Percentiles rank a stretch among this genome's conserved stretches.
These are phyloP conservation scores for Yamadazyma pseudoaaseri DNA, from an alignment of 1,139 yeast species.

Conservation along the genomic window DNA sequence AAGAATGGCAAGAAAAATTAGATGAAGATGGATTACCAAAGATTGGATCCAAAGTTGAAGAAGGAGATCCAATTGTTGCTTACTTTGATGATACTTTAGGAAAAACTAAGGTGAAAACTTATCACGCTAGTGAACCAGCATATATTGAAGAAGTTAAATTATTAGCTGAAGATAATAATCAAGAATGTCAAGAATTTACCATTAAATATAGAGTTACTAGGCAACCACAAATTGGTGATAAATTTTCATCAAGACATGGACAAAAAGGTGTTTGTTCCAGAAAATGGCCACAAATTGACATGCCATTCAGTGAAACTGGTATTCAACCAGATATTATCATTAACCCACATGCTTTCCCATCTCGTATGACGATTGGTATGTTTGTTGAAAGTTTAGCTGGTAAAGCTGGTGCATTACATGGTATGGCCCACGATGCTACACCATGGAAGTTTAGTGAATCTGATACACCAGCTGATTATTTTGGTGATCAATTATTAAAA, in stretches of 20 bases:
- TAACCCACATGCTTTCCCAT: constrained; percentile 99
- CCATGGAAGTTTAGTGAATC: constrained; percentile 93
- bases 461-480: constrained; percentile 96
- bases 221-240: constrained; percentile 95
- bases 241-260: constrained; percentile 97
- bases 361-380: constrained; percentile 99
- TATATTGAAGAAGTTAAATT: constrained; percentile 93
- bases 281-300: constrained; percentile 94
- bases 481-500: constrained; percentile 83
- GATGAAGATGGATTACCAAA: constrained; percentile 94
- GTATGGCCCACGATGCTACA: constrained; percentile 95
- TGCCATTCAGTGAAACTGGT: constrained; percentile 96
- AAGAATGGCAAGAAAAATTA: constrained; percentile 79
- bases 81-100: constrained; percentile 89
- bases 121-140: constrained; percentile 94
- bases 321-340: constrained; percentile 97
- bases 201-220: constrained; percentile 91
- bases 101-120: constrained; percentile 87
- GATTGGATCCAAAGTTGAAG: constrained; percentile 83
- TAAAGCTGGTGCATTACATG: constrained; percentile 97
- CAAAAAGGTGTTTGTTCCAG: constrained; percentile 99
- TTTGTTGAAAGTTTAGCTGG: constrained; percentile 98
- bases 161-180: constrained; percentile 82
- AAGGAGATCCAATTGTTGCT: constrained; percentile 95
- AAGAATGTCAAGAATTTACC: constrained; percentile 80